A percentile compares a stretch with the other conserved stretches of the same genome.
Conservation (phyloP, 345 rosid genomes). For the Noccaea caerulescens region DNA sequence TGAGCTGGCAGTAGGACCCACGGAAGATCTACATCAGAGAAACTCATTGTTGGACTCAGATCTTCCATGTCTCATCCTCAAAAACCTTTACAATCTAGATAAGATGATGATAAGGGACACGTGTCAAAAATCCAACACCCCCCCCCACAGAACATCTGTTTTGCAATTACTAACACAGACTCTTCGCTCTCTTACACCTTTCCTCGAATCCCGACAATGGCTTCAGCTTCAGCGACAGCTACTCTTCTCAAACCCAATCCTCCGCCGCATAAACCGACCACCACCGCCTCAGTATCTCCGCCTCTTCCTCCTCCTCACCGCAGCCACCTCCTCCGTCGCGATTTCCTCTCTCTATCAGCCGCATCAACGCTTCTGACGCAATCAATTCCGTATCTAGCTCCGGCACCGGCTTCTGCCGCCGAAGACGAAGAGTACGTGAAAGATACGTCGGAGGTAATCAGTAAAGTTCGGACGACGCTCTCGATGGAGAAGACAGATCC, state of each 20-base stretch:
- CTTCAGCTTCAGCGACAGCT: constrained; percentile 76
- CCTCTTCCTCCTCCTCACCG: constrained; percentile 17
- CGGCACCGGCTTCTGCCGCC: constrained; percentile 55
- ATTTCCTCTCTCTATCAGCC: constrained; percentile 53
- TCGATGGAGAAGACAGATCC: constrained; percentile 79
- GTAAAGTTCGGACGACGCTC: constrained; percentile 73
- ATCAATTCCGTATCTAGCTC: constrained; percentile 33
- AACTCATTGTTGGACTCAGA: constrained; percentile 31
- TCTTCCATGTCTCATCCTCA: constrained; percentile 16
- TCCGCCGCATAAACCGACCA: constrained; percentile 39
- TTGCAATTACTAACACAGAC: constrained; percentile 17
- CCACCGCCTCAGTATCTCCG: constrained; percentile 29
- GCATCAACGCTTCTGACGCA: constrained; percentile 42
- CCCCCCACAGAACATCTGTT: constrained; percentile 6
- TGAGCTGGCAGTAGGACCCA: constrained; percentile 28
- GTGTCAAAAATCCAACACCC: constrained; percentile 54
- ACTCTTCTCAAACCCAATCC: constrained; percentile 63
- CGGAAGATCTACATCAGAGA: constrained; percentile 23
- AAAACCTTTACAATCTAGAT: constrained; percentile 48
- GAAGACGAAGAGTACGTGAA: constrained; percentile 80
- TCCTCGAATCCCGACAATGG: constrained; percentile 50
- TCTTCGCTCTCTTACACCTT: constrained; percentile 8
- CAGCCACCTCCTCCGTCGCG: constrained; percentile 55
- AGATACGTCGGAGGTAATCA: constrained; percentile 75
- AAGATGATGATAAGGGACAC: constrained; percentile 84